Base-by-base conservation (phyloP, 2,329 filamentous ascomycete species). In the Furcasterigmium furcatum region DNA sequence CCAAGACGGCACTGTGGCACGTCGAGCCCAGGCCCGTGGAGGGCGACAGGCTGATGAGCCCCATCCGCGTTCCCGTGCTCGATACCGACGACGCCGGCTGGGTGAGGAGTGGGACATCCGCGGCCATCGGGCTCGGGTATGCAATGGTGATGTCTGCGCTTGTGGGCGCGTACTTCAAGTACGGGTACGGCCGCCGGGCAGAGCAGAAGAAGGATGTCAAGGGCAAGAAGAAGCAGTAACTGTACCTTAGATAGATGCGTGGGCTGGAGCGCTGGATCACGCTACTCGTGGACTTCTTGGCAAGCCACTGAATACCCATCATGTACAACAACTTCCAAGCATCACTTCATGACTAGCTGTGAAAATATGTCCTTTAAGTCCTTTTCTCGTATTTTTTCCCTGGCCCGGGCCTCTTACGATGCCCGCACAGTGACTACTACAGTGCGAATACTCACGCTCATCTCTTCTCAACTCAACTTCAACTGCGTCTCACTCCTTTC, bases 1-100 rank as follows among this genome's bases (percentile, higher is more conserved):
- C 81, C 1, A 76, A 80, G 41, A 95, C 90, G 0, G 75, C 88
- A 60, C 96, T 96, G 61, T 95, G 91, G 75, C 90, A 96, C 61
- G 63, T 88, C 2, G 70, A 74, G 29, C 84, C 85, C 2, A 58
- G 58, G n/a, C 62, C 75, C 2, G 45, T 53, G 21, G 53, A 42
- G 1, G 58, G 58, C 8, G 55, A 56, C 25, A 61, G 59, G 40
- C 65, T 88, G 19, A 67, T 78, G 41, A 82, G 79, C 58, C 59
- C 63, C 5, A 58, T 89, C 21, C 68, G 66, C 3, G 83, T 89
- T 5, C 87, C 87, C 0, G 86, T 90, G 4, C 65, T 90, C 48
- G 74, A 80, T 51, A 60, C 80, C 34, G 67, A 72, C 22, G 70
- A 71, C 16, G 67, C 71, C 3, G 59, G 61, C 14, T 76, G 73